Conservation (phyloP, 345 rosid species). For the Salix suchowensis region DNA sequence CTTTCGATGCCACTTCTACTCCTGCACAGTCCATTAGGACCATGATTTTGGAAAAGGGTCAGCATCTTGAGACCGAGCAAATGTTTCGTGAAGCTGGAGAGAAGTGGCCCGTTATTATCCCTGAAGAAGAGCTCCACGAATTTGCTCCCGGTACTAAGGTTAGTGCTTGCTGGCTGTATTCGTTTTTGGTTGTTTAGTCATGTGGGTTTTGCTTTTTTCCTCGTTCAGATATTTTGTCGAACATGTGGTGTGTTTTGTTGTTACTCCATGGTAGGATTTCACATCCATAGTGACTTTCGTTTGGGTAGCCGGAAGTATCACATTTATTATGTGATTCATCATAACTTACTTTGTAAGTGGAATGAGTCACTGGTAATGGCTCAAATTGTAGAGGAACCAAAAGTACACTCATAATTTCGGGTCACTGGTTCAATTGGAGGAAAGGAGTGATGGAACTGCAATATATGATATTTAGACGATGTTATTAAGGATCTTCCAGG, state of each 20-base stretch:
- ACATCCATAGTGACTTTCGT: neutral
- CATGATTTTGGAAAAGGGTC: constrained; percentile 83
- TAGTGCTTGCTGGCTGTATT: neutral
- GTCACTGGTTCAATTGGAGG: too few species aligned
- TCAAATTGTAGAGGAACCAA: too few species aligned
- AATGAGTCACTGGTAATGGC: too few species aligned
- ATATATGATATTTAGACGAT: too few species aligned
- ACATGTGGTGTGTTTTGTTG: neutral
- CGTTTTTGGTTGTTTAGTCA: neutral
- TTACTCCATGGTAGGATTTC: neutral
- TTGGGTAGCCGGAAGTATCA: too few species aligned
- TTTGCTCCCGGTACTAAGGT: constrained; percentile 80
- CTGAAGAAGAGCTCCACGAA: constrained; percentile 65
- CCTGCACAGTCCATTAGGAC: constrained; percentile 68
- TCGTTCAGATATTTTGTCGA: neutral
- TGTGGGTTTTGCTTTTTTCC: neutral
- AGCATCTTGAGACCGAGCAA: constrained; percentile 73
- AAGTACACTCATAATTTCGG: too few species aligned
- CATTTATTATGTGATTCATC: too few species aligned
- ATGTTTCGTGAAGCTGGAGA: constrained; percentile 92
- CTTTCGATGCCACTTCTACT: constrained; percentile 68
- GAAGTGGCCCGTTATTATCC: constrained; percentile 82
- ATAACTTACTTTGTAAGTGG: too few species aligned
- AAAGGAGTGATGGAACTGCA: too few species aligned
- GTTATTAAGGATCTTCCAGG: too few species aligned